Percentiles rank a stretch among this genome's conserved stretches.
Conservation (phyloP, 2,329 filamentous ascomycete genomes). For the Aspergillus sp. region DNA sequence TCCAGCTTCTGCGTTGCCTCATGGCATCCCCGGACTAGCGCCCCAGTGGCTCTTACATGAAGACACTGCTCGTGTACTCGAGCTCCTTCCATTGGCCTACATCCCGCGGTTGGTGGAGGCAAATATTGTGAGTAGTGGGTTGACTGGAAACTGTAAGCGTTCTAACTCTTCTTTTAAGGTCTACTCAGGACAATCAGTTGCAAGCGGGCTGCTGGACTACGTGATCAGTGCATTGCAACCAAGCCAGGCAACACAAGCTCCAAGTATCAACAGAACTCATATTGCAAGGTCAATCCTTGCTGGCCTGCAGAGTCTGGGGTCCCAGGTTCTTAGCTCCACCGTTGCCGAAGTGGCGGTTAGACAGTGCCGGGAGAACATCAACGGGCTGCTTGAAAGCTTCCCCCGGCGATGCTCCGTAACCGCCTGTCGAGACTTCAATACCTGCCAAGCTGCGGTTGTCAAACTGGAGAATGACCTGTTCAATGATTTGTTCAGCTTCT, state of each 20-base stretch:
- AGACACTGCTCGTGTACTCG: conserved; percentile 20
- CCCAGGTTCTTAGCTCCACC: conserved; percentile 7
- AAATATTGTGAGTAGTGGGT: conserved; percentile 35
- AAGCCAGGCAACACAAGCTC: not conserved
- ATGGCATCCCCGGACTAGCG: conserved; percentile 26
- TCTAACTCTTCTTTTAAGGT: conserved; percentile 17
- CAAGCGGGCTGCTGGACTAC: conserved; percentile 24
- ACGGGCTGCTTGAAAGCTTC: conserved; percentile 20
- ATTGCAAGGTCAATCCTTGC: conserved; percentile 25
- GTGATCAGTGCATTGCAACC: conserved; percentile 22
- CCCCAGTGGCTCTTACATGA: conserved; percentile 27
- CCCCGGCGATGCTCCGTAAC: conserved; percentile 15
- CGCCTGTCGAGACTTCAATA: conserved; percentile 19
- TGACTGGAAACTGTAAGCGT: not conserved
- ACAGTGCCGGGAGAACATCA: conserved; percentile 17
- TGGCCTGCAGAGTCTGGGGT: conserved; percentile 20
- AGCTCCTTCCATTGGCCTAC: conserved; percentile 21
- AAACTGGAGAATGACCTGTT: conserved; percentile 26
- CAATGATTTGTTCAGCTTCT: conserved; percentile 26
- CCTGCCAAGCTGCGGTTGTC: conserved; percentile 20
- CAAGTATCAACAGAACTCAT: conserved; percentile 18
- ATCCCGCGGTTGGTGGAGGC: conserved; percentile 35
- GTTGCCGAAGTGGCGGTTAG: conserved; percentile 12
- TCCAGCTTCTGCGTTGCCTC: conserved; percentile 22
- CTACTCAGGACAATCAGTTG: conserved; percentile 20